phyloP scores from a whole-genome alignment of 345 rosid genomes.

The Eucalyptus rudis region DNA sequence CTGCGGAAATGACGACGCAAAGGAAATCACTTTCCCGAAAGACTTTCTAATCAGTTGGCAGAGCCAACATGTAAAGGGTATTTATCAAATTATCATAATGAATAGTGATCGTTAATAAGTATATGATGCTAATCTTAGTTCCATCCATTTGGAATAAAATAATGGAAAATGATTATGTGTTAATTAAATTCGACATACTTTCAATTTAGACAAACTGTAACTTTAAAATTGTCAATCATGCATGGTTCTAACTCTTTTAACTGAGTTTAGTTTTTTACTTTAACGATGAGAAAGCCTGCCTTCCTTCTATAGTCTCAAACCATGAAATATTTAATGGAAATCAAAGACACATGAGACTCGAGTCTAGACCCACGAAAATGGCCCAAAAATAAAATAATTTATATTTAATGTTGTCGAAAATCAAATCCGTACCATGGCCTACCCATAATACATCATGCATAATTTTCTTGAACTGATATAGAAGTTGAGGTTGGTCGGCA shows the following conservation, averaged over 20 bases:
- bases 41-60: not conserved
- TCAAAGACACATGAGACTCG: not conserved
- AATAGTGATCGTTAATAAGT: not conserved
- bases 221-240: not conserved
- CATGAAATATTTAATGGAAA: not conserved
- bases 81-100: not conserved
- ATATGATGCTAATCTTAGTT: not conserved
- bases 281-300: not conserved
- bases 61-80: not conserved
- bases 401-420: not conserved
- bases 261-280: not conserved
- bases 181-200: not conserved
- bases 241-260: not conserved
- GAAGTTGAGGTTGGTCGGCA: not conserved
- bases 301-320: not conserved
- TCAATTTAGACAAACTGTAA: not conserved
- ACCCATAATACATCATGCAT: not conserved
- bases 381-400: not conserved
- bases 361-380: not conserved
- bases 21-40: not conserved
- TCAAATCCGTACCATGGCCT: not conserved
- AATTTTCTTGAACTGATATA: not conserved
- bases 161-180: not conserved
- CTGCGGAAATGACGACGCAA: not conserved
- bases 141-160: not conserved